phyloP scores from a whole-genome alignment of 768 basidiomycete genomes.

The Macrolepiota dolichaula region DNA sequence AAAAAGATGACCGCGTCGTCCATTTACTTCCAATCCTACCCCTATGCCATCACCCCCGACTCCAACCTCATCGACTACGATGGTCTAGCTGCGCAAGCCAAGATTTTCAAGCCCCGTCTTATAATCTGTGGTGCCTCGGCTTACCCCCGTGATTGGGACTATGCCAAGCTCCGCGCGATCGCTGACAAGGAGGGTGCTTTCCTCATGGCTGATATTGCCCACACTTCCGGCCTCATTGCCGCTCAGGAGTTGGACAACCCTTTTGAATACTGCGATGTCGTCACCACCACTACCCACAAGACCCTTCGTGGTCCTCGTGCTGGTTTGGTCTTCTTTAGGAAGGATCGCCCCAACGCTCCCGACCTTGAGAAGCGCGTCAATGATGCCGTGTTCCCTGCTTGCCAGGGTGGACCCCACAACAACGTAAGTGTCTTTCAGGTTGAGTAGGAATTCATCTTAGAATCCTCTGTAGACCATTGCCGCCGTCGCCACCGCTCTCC shows the following conservation, averaged over 20 bases:
- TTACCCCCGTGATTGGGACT: conserved; percentile 99
- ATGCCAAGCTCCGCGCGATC: conserved; percentile 73
- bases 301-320: conserved; percentile 98
- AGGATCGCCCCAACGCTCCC: conserved; percentile 72
- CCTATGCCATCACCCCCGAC: conserved; percentile 79
- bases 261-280: conserved; percentile 95
- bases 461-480: conserved; percentile 73
- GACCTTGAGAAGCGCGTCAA: conserved; percentile 98
- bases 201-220: conserved; percentile 96
- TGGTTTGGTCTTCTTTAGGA: conserved; percentile 98
- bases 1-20: conserved; percentile 99
- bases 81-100: conserved; percentile 77
- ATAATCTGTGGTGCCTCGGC: conserved; percentile 98
- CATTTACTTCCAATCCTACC: conserved; percentile 99
- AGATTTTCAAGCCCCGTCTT: conserved; percentile 92
- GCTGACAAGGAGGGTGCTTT: conserved; percentile 88
- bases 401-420: conserved; percentile 99
- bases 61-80: conserved; percentile 91
- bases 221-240: conserved; percentile 93
- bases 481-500: conserved; percentile 87
- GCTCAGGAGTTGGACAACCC: conserved; percentile 88
- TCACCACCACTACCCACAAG: conserved; percentile 99
- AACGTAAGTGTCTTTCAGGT: conserved; percentile 52
- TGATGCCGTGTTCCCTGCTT: conserved; percentile 98
- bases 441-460: background rate